A percentile compares a stretch with the other conserved stretches of the same genome.
These are phyloP conservation scores for Globisporangium barbulae DNA, from an alignment of 352 stramenopile species.

Conservation along the genomic window DNA sequence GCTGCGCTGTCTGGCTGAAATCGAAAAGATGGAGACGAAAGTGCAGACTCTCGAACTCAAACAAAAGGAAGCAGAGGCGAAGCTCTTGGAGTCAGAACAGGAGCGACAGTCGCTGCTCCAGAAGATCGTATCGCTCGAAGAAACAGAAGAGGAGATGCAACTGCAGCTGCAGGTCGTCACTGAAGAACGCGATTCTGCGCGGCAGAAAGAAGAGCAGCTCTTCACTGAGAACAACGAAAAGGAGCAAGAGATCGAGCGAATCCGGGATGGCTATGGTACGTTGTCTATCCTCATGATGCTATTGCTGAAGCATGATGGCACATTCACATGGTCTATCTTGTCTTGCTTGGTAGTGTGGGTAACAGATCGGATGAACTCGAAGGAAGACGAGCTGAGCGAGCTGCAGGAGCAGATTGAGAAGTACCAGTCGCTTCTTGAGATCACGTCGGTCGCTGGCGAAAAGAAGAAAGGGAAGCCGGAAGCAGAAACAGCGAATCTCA, in stretches of 20 bases:
- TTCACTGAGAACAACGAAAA: slow-evolving; percentile 85
- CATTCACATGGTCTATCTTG: neutral
- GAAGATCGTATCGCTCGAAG: slow-evolving; percentile 56
- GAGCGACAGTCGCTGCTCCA: slow-evolving; percentile 33
- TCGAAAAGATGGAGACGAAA: slow-evolving; percentile 71
- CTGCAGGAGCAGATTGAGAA: slow-evolving; percentile 83
- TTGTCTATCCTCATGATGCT: neutral
- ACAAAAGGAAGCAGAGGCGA: slow-evolving; percentile 30
- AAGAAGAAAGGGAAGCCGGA: slow-evolving; percentile 17
- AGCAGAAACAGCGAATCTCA: slow-evolving; percentile 1
- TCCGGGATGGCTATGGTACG: slow-evolving; percentile 76
- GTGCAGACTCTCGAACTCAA: slow-evolving; percentile 44
- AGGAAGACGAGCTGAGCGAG: slow-evolving; percentile 83
- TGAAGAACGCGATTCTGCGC: slow-evolving; percentile 75
- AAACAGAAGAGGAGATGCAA: slow-evolving; percentile 76
- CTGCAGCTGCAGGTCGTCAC: slow-evolving; percentile 82
- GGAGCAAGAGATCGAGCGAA: slow-evolving; percentile 85
- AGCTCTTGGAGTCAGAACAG: slow-evolving; percentile 30
- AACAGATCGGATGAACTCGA: slow-evolving; percentile 86
- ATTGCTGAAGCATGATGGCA: neutral
- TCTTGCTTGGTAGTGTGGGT: slow-evolving; percentile 64
- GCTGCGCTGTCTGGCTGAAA: slow-evolving; percentile 56
- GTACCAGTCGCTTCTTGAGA: slow-evolving; percentile 74
- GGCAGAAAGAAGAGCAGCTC: slow-evolving; percentile 80
- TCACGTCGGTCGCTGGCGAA: slow-evolving; percentile 28